A percentile compares a stretch with the other conserved stretches of the same genome.
Evolutionary conservation across 768 basidiomycete species (phyloP).

Genomic region (Boletus subcaerulescens): DNA sequence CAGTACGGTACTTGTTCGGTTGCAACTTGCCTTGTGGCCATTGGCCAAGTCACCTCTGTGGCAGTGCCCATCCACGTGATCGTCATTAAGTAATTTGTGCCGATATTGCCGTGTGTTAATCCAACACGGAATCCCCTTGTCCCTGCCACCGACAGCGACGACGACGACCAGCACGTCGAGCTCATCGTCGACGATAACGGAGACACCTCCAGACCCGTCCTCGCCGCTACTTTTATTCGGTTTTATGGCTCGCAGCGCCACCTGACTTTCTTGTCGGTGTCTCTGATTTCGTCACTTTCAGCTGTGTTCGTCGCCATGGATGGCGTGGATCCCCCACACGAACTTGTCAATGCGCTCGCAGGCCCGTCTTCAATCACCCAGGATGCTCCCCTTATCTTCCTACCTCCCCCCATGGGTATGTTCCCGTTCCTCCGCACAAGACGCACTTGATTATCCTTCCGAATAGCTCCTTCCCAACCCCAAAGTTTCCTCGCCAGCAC

Average conservation of each 20-base stretch:
- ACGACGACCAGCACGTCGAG: slow-evolving; percentile 24
- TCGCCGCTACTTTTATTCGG: background rate
- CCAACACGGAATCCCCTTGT: slow-evolving; percentile 36
- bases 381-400: slow-evolving; percentile 21
- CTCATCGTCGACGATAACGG: slow-evolving; percentile 31
- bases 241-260: slow-evolving; percentile 18
- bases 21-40: too few relatives aligned
- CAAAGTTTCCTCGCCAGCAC: slow-evolving; percentile 61
- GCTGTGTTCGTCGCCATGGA: slow-evolving; percentile 28
- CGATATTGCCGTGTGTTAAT: slow-evolving; percentile 28
- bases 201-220: slow-evolving; percentile 1
- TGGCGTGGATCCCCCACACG: slow-evolving; percentile 22
- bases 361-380: slow-evolving; percentile 50
- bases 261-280: slow-evolving; percentile 13
- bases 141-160: slow-evolving; percentile 35
- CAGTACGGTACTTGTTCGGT: too few relatives aligned
- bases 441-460: slow-evolving; percentile 17
- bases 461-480: slow-evolving; percentile 31
- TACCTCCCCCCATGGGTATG: slow-evolving; percentile 35
- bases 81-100: slow-evolving; percentile 31
- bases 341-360: slow-evolving; percentile 54
- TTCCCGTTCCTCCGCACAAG: slow-evolving; percentile 1
- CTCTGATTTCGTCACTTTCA: slow-evolving; percentile 24
- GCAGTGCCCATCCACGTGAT: slow-evolving; percentile 24
- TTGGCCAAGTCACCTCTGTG: background rate